These are phyloP conservation scores for Eucalyptus dawsonii DNA, from an alignment of 345 rosid species.

Conservation along the genomic window DNA sequence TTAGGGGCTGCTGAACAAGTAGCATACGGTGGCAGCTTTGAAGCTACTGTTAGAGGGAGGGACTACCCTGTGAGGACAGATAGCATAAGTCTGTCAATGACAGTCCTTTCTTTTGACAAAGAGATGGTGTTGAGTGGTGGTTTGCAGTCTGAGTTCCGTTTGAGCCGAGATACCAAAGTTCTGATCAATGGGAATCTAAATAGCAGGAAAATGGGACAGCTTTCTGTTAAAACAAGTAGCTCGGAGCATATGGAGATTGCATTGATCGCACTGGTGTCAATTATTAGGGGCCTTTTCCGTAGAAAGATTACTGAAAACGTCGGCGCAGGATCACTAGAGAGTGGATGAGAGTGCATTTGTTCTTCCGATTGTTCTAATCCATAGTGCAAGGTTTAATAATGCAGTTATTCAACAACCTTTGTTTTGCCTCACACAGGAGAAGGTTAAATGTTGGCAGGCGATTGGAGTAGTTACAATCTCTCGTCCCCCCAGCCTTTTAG, in stretches of 20 bases:
- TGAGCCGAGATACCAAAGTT: conserved; percentile 36
- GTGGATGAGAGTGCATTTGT: conserved; percentile 9
- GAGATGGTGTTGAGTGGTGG: conserved; percentile 69
- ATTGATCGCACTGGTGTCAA: conserved; percentile 39
- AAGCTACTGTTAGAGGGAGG: conserved; percentile 62
- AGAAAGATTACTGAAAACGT: conserved; percentile 20
- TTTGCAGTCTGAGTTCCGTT: conserved; percentile 58
- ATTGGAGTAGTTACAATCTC: neutral
- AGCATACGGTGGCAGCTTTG: conserved; percentile 69
- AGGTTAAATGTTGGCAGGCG: neutral
- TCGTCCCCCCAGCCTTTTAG: neutral
- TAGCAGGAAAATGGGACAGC: conserved; percentile 65
- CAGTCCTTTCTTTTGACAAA: conserved; percentile 51
- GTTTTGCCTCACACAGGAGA: neutral
- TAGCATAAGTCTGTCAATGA: conserved; percentile 34
- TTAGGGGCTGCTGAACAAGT: conserved; percentile 48
- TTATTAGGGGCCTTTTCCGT: conserved; percentile 34
- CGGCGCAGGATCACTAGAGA: conserved; percentile 19
- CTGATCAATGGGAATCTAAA: conserved; percentile 53
- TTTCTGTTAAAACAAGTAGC: conserved; percentile 51
- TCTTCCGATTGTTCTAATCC: neutral
- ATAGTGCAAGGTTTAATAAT: neutral
- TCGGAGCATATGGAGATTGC: conserved; percentile 70
- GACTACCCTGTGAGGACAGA: conserved; percentile 74
- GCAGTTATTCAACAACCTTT: neutral